These are phyloP conservation scores for Quercus mongolica DNA, from an alignment of 306 rosid genomes.

Conservation along the genomic window DNA sequence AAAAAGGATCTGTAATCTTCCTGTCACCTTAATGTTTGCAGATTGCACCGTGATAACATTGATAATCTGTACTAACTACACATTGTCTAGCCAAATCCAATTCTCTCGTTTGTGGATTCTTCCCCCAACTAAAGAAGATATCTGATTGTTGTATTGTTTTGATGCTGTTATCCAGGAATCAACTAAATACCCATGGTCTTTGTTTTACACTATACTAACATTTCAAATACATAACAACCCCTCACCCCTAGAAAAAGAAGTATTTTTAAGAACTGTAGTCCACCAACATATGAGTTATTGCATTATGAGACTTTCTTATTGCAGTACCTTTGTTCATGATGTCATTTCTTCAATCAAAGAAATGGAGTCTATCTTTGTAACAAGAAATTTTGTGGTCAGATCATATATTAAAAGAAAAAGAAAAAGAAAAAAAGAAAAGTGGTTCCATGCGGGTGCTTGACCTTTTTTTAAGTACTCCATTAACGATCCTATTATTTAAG, in stretches of 20 bases:
- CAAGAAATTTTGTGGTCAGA: not conserved
- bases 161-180: not conserved
- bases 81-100: too few species aligned
- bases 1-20: not conserved
- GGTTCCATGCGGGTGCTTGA: not conserved
- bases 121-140: not conserved
- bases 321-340: not conserved
- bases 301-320: not conserved
- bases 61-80: too few species aligned
- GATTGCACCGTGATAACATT: not conserved
- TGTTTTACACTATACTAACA: too few species aligned
- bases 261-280: too few species aligned
- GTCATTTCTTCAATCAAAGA: not conserved
- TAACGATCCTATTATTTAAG: not conserved
- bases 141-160: too few species aligned
- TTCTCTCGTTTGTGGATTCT: too few species aligned
- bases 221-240: too few species aligned
- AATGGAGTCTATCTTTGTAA: not conserved
- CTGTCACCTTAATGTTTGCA: not conserved
- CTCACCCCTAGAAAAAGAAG: too few species aligned
- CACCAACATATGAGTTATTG: not conserved
- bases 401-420: not conserved
- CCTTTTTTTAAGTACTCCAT: not conserved
- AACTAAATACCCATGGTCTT: not conserved
- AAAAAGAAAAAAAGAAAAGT: too few species aligned